A percentile compares a stretch with the other conserved stretches of the same genome.
phyloP scores from a whole-genome alignment of 2,329 filamentous ascomycete genomes.

The Phaeosphaeria sp. region DNA sequence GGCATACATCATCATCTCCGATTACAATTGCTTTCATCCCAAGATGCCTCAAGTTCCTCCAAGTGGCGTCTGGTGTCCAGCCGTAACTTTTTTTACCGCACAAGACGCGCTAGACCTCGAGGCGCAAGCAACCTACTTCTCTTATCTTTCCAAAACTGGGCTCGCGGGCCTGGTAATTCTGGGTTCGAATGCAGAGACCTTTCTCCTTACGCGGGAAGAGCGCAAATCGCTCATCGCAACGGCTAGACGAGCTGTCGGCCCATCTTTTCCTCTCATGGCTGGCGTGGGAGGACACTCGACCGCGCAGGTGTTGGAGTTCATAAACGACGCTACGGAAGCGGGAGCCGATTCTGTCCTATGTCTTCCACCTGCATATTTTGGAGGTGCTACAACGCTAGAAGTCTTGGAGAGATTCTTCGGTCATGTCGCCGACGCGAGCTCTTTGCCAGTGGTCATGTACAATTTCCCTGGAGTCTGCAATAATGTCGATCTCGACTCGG shows the following conservation, averaged over 20 bases:
- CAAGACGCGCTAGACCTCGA: conserved; percentile 47
- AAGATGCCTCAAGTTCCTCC: conserved; percentile 23
- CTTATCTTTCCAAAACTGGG: conserved; percentile 49
- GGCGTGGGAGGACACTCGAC: conserved; percentile 47
- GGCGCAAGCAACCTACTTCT: conserved; percentile 48
- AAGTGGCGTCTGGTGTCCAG: conserved; percentile 26
- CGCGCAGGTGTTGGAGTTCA: conserved; percentile 48
- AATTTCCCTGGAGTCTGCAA: conserved; percentile 73
- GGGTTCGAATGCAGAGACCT: conserved; percentile 52
- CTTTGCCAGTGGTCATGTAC: conserved; percentile 72
- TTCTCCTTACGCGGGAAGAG: conserved; percentile 47
- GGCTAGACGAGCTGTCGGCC: conserved; percentile 44
- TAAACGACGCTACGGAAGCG: conserved; percentile 47
- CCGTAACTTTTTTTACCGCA: conserved; percentile 50
- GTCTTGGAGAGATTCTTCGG: conserved; percentile 53
- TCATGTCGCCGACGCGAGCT: conserved; percentile 61
- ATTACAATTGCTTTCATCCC: not conserved
- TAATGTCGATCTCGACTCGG: conserved; percentile 71
- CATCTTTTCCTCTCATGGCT: conserved; percentile 38
- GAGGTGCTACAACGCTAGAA: conserved; percentile 47
- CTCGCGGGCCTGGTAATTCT: conserved; percentile 53
- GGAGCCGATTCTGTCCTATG: conserved; percentile 51
- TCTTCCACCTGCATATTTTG: conserved; percentile 52
- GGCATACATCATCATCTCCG: not conserved
- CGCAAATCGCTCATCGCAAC: conserved; percentile 46